Evolutionary conservation across 176 grass and related monocot species (phyloP).

Genomic region (Musa beccarii): DNA sequence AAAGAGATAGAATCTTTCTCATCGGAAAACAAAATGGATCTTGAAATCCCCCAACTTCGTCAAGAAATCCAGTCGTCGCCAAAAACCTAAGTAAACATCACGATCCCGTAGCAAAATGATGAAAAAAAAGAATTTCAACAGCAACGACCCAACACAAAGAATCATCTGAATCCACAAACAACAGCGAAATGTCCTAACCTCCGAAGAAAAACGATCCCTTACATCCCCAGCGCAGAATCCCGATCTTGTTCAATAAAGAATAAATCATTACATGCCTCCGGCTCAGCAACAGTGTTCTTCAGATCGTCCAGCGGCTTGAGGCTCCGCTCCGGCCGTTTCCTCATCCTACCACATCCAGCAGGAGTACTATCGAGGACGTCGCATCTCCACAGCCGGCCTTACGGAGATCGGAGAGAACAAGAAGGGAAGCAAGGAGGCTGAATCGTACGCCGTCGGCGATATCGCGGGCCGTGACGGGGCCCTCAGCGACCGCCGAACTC

Average conservation of each 20-base stretch:
- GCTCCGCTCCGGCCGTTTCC: slow-evolving; percentile 28
- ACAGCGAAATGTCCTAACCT: neutral
- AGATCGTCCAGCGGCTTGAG: slow-evolving; percentile 61
- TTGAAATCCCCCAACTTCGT: neutral
- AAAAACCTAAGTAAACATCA: neutral
- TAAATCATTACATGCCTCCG: slow-evolving; percentile 12
- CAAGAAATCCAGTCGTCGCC: neutral
- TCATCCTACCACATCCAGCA: slow-evolving; percentile 17
- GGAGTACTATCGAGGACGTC: neutral
- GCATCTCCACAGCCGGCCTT: neutral
- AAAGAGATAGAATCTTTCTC: neutral
- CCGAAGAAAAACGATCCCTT: neutral
- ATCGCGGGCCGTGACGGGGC: neutral
- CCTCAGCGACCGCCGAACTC: neutral
- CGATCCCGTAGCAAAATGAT: neutral
- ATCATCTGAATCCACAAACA: neutral
- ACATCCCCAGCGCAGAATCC: neutral
- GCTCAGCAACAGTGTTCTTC: slow-evolving; percentile 21
- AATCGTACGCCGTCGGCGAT: neutral
- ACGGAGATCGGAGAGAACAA: neutral
- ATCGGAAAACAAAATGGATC: neutral
- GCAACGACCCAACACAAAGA: neutral
- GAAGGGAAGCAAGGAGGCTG: neutral
- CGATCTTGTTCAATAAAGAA: slow-evolving; percentile 4
- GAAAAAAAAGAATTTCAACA: too few relatives aligned